phyloP scores from a whole-genome alignment of 2,329 filamentous ascomycete species.

The Pestalotiopsis sp. region DNA sequence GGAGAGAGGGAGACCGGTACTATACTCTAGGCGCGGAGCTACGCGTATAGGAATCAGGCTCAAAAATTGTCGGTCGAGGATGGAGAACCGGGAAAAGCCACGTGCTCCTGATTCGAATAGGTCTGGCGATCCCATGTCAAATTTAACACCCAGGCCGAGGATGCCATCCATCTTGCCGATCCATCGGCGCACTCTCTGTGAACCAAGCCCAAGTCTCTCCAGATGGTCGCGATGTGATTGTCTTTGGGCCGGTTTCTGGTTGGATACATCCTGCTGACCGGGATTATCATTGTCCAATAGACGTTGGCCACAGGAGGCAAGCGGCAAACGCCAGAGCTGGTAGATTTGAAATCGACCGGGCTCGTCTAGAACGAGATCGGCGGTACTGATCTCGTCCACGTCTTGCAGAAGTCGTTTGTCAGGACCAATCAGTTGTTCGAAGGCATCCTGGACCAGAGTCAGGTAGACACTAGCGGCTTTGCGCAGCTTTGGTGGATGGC shows the following conservation, averaged over 20 bases:
- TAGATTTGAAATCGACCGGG: constrained; percentile 7
- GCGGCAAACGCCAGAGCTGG: background rate
- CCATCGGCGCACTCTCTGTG: background rate
- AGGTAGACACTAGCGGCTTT: constrained; percentile 44
- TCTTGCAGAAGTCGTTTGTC: constrained; percentile 45
- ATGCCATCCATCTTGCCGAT: constrained; percentile 38
- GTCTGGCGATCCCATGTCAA: background rate
- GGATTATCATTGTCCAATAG: background rate
- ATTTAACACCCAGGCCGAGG: background rate
- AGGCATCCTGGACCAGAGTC: constrained; percentile 43
- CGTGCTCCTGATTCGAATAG: constrained; percentile 17
- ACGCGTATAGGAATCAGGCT: constrained; percentile 29
- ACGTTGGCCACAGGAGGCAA: background rate
- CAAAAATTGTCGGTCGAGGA: constrained; percentile 30
- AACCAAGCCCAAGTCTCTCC: background rate
- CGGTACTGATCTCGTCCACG: constrained; percentile 3
- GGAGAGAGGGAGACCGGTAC: constrained; percentile 35
- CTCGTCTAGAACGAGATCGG: constrained; percentile 2
- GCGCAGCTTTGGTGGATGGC: constrained; percentile 41
- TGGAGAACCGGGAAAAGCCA: constrained; percentile 36
- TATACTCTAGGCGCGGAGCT: constrained; percentile 43
- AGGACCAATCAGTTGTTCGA: constrained; percentile 51
- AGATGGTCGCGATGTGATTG: background rate
- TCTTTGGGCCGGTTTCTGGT: background rate
- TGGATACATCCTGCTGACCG: background rate